Conservation (phyloP, 176 grass and related monocot genomes). For the Dactylis glomerata region DNA sequence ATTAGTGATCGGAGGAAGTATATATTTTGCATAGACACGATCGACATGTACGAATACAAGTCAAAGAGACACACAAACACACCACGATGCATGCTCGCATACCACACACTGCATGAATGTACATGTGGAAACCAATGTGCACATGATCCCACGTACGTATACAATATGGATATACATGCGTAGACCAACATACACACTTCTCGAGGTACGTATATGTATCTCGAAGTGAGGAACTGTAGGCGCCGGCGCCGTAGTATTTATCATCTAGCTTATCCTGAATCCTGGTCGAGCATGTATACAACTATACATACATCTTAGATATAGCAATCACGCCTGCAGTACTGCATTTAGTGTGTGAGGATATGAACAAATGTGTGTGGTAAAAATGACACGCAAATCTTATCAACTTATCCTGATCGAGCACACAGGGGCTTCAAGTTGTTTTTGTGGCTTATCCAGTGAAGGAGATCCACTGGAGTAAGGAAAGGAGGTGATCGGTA, state of each 20-base stretch:
- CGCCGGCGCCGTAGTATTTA: too few species aligned
- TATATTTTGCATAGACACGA: too few species aligned
- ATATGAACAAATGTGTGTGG: slow-evolving; percentile 3
- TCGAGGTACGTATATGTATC: not conserved
- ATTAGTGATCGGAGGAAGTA: too few species aligned
- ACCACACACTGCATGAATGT: not conserved
- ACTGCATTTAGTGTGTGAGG: not conserved
- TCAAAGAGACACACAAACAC: not conserved
- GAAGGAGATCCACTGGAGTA: not conserved
- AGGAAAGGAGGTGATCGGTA: not conserved
- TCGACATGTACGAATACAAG: not conserved
- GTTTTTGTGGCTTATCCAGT: slow-evolving; percentile 41
- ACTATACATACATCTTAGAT: not conserved
- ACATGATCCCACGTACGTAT: too few species aligned
- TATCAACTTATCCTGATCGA: slow-evolving; percentile 32
- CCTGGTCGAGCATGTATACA: too few species aligned
- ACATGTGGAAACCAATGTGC: not conserved
- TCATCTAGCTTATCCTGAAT: too few species aligned
- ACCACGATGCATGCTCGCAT: not conserved
- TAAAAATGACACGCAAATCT: slow-evolving; percentile 30
- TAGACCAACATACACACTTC: not conserved
- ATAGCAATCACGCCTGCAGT: not conserved
- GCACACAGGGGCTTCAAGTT: slow-evolving; percentile 33
- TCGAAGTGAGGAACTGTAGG: not conserved
- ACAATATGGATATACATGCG: not conserved